Evolutionary conservation across 2,329 filamentous ascomycete genomes (phyloP).

Genomic region (Monilinia polystroma): DNA sequence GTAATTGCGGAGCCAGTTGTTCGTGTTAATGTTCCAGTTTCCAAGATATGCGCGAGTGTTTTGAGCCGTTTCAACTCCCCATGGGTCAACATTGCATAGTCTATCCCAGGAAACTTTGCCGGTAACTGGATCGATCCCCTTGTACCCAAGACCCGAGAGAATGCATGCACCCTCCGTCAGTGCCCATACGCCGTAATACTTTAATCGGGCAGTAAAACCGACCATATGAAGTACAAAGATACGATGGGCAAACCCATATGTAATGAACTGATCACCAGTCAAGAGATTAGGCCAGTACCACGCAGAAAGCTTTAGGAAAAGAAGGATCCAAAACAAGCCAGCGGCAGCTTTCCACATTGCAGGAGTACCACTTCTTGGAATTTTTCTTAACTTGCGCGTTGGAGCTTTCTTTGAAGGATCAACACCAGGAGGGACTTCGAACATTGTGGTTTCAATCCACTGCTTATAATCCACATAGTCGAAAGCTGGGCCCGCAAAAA

Average conservation of each 20-base stretch:
- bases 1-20: constrained; percentile 94
- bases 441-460: constrained; percentile 94
- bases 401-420: constrained; percentile 82
- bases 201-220: constrained; percentile 76
- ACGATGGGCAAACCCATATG: constrained; percentile 67
- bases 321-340: constrained; percentile 76
- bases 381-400: constrained; percentile 85
- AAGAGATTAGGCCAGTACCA: constrained; percentile 65
- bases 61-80: constrained; percentile 83
- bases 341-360: constrained; percentile 72
- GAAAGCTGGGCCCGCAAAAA: constrained; percentile 88
- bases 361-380: constrained; percentile 85
- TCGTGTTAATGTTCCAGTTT: constrained; percentile 98
- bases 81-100: constrained; percentile 83
- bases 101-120: constrained; percentile 88
- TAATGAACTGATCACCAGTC: constrained; percentile 63
- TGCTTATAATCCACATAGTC: constrained; percentile 90
- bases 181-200: constrained; percentile 97
- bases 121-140: constrained; percentile 81
- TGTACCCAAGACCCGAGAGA: constrained; percentile 88
- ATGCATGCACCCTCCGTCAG: constrained; percentile 94
- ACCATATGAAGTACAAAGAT: constrained; percentile 82
- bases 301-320: constrained; percentile 70
- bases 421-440: constrained; percentile 76
- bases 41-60: constrained; percentile 91